These are phyloP conservation scores for Metrosideros polymorpha DNA, from an alignment of 441 rosid species.

Conservation along the genomic window DNA sequence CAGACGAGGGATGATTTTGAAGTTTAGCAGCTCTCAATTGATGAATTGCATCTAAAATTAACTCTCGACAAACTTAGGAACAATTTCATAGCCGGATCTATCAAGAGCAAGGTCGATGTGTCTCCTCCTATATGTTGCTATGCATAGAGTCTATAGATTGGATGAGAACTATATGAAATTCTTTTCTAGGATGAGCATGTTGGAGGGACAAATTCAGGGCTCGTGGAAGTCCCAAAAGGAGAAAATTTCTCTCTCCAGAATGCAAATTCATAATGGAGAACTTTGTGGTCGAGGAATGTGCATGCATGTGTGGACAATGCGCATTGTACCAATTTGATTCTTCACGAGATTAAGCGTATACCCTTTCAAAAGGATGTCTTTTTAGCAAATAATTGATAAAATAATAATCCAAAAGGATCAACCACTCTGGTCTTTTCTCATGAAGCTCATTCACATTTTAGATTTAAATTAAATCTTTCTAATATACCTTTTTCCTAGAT, in stretches of 20 bases:
- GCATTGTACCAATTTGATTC: background rate
- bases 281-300: background rate
- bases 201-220: background rate
- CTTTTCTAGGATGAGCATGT: background rate
- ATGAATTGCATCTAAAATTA: background rate
- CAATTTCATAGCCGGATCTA: background rate
- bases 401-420: background rate
- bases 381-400: background rate
- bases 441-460: background rate
- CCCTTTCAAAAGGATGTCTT: background rate
- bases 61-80: background rate
- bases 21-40: background rate
- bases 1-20: background rate
- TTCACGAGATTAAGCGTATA: background rate
- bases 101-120: background rate
- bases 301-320: background rate
- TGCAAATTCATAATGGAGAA: background rate
- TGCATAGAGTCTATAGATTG: background rate
- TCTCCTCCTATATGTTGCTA: background rate
- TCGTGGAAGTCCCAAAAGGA: background rate
- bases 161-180: background rate
- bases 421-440: background rate
- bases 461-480: background rate
- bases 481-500: background rate
- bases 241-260: background rate